Base-by-base conservation (phyloP, 305 asterid species). In the Fraxinus dipetala region DNA sequence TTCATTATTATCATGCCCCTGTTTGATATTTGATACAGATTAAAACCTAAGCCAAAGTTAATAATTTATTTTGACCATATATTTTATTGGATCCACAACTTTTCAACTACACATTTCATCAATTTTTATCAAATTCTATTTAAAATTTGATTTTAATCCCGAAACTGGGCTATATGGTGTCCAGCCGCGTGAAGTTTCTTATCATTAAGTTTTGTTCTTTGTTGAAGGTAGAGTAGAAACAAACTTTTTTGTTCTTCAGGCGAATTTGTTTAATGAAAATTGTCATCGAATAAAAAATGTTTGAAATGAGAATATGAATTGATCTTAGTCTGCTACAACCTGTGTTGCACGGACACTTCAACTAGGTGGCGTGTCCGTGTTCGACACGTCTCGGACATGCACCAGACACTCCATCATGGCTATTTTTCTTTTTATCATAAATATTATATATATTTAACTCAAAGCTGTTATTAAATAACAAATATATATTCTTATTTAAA, bases 221-320 rank as follows among this genome's bases (percentile, higher is more conserved):
- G 36, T 77, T 22, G 72, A 4, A 70, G 59, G 67, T 72, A 61
- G 80, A 78, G 59, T 82, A 40, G 72, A 30, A 77, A 34, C 30
- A 83, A 24, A 32, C 0, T 3, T n/a, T 43, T 31, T 38, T 31
- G 35, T 32, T 73, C 51, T 79, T 30, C 72, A 9, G 11, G 14
- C 13, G 34, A 54, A 63, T 63, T 63, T 22, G 13, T 63, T 9
- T 24, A 63, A 63, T 63, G 72, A 61, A 22, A 1, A 6, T 20
- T 61, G 1, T 0, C 2, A 4, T 22, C 0, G 31, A 8, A 63
- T 9, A 63, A 9, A 63, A 63, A 63, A 5, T 8, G 14, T 24
- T 26, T 63, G 28, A 22, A 61, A 20, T 61, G 13, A 22, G 30
- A 61, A 63, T 63, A 22, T 63, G 72, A 13, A 63, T 7, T 63